phyloP scores from a whole-genome alignment of 106 monocot genomes.

The Apostasia ramifera region DNA sequence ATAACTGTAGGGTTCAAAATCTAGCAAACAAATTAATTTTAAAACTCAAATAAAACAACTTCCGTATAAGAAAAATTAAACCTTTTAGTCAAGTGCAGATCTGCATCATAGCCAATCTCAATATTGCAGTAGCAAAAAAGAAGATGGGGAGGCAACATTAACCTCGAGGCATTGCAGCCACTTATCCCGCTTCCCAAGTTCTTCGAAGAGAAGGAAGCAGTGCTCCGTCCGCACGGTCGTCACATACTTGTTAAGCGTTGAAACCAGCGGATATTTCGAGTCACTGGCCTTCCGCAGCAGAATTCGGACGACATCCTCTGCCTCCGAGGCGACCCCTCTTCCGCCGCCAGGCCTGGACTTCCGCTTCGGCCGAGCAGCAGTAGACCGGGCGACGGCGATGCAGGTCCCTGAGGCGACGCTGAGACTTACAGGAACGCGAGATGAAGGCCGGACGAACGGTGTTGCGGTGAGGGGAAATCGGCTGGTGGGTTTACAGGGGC shows the following conservation, averaged over 20 bases:
- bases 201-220: conserved; percentile 90
- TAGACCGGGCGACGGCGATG: neutral
- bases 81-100: too few species aligned
- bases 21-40: too few species aligned
- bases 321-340: conserved; percentile 23
- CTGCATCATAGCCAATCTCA: too few species aligned
- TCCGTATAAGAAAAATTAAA: too few species aligned
- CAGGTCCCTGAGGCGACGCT: too few species aligned
- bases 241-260: conserved; percentile 70
- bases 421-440: too few species aligned
- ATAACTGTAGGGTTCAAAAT: too few species aligned
- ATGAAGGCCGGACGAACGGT: too few species aligned
- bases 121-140: too few species aligned
- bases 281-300: conserved; percentile 48
- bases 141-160: neutral
- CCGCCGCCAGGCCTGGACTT: neutral
- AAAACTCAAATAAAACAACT: too few species aligned
- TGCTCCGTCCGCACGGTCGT: conserved; percentile 63
- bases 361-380: conserved; percentile 11
- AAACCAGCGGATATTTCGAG: conserved; percentile 49
- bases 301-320: conserved; percentile 44
- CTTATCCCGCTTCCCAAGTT: conserved; percentile 59
- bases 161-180: conserved; percentile 99
- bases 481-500: too few species aligned
- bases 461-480: too few species aligned